These are phyloP conservation scores for Phytophthora rubi DNA, from an alignment of 352 stramenopile species.

Conservation along the genomic window DNA sequence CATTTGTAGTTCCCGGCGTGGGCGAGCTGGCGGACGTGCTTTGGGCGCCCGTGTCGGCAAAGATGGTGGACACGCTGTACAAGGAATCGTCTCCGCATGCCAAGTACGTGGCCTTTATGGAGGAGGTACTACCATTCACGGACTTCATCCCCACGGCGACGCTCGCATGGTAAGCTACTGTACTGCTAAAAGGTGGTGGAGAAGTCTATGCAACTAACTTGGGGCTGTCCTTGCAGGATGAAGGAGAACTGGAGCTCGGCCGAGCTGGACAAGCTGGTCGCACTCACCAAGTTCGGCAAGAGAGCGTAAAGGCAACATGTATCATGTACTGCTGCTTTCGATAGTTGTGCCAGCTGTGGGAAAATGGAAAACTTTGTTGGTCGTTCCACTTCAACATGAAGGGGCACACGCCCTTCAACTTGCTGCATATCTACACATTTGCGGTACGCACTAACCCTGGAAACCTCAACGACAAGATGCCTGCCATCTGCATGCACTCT, in stretches of 20 bases:
- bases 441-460: neutral
- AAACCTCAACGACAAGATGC: neutral
- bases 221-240: conserved; percentile 36
- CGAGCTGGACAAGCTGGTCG: conserved; percentile 45
- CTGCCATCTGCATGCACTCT: neutral
- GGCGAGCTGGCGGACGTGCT: conserved; percentile 92
- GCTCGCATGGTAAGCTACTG: conserved; percentile 80
- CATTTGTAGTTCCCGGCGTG: conserved; percentile 86
- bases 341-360: conserved; percentile 19
- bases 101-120: conserved; percentile 89
- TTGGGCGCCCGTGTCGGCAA: conserved; percentile 92
- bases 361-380: conserved; percentile 30
- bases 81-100: conserved; percentile 79
- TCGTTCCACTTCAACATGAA: conserved; percentile 28
- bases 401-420: conserved; percentile 6
- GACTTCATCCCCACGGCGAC: conserved; percentile 95
- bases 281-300: conserved; percentile 32
- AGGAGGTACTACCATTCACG: conserved; percentile 94
- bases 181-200: neutral
- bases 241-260: conserved; percentile 61
- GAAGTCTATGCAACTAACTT: neutral
- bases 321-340: conserved; percentile 1
- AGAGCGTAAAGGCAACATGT: conserved; percentile 13
- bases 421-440: neutral
- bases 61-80: conserved; percentile 93